These are phyloP conservation scores for Rhododendron williamsianum DNA, from an alignment of 148 eudicot genomes.

Conservation along the genomic window DNA sequence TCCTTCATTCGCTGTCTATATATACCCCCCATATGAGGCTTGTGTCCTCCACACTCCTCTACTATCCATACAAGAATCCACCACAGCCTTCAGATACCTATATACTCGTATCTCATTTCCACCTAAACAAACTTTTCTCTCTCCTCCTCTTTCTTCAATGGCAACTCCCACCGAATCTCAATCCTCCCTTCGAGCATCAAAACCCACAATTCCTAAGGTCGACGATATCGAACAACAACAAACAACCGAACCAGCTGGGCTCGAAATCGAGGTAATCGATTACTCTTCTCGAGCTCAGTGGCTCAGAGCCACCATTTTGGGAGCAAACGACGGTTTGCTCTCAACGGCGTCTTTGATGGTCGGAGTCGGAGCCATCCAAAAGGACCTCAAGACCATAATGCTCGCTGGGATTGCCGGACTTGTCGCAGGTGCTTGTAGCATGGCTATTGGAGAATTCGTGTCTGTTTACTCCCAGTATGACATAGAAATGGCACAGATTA, in stretches of 20 bases:
- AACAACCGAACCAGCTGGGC: neutral
- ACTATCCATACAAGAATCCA: neutral
- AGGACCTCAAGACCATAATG: constrained; percentile 28
- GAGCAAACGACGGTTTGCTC: constrained; percentile 31
- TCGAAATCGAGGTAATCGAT: constrained; percentile 1
- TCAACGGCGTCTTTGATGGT: constrained; percentile 25
- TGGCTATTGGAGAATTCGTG: constrained; percentile 41
- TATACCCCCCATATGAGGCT: neutral
- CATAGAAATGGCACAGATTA: constrained; percentile 31
- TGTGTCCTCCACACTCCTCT: constrained; percentile 2
- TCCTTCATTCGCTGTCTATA: neutral
- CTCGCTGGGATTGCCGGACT: constrained; percentile 21
- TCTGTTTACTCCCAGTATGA: constrained; percentile 30
- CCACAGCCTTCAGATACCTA: neutral
- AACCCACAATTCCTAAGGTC: neutral
- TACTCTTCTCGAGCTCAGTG: constrained; percentile 29
- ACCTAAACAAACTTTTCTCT: neutral
- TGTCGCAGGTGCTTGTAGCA: constrained; percentile 39
- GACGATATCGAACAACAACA: neutral
- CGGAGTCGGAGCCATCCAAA: constrained; percentile 30
- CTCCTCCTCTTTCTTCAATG: neutral
- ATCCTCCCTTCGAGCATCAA: neutral
- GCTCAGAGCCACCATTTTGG: constrained; percentile 31
- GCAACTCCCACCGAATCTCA: neutral
- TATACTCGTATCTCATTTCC: neutral